phyloP scores from a whole-genome alignment of 768 basidiomycete genomes.

The Cyathus striatus region DNA sequence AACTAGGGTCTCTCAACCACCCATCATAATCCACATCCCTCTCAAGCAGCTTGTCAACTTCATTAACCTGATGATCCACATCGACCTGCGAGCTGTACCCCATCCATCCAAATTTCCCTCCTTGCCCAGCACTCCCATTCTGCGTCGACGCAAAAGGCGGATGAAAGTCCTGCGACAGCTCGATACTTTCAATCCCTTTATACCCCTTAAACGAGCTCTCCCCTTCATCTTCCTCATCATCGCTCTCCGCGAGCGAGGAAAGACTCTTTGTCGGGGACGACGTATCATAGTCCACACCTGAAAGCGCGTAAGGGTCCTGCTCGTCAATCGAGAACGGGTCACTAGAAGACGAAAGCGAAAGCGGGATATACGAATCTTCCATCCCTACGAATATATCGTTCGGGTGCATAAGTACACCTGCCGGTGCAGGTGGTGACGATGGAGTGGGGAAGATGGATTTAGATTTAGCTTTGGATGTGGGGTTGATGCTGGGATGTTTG shows the following conservation, averaged over 20 bases:
- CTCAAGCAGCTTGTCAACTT: conserved; percentile 50
- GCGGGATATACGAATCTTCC: no score
- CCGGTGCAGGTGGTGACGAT: no score
- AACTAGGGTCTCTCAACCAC: conserved; percentile 28
- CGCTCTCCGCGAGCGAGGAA: conserved; percentile 27
- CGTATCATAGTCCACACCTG: conserved; percentile 6
- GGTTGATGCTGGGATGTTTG: no score
- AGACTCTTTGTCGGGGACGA: conserved; percentile 27
- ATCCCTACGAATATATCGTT: no score
- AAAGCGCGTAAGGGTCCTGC: conserved; percentile 6
- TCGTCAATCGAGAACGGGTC: no score
- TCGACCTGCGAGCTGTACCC: conserved; percentile 58
- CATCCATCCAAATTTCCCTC: conserved; percentile 22
- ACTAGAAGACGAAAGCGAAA: no score
- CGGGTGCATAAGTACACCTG: no score
- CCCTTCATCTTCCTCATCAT: conserved; percentile 17
- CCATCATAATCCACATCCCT: conserved; percentile 53
- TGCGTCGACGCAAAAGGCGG: conserved; percentile 31
- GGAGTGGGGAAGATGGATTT: no score
- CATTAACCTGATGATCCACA: conserved; percentile 47
- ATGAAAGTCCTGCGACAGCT: conserved; percentile 15
- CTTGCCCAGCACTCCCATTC: conserved; percentile 3
- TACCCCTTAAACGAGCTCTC: no score
- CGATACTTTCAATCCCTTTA: conserved; percentile 2
- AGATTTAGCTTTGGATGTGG: no score